phyloP scores from a whole-genome alignment of 78 protist species.

The Pelomyxa schiedti region DNA sequence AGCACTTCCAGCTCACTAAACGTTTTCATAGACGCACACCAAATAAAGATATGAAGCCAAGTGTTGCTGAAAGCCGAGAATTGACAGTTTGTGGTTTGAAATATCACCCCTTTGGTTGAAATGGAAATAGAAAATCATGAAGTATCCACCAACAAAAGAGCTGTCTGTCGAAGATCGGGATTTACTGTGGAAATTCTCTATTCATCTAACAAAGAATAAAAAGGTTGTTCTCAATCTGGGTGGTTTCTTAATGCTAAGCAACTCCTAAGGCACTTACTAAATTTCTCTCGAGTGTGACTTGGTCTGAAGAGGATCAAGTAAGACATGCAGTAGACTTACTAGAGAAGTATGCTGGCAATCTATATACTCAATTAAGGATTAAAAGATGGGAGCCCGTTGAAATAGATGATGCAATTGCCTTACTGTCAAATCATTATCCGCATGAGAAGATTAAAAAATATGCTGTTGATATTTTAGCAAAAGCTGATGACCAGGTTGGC shows the following conservation, averaged over 20 bases:
- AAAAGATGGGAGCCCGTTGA: slow-evolving; percentile 38
- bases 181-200: slow-evolving; percentile 65
- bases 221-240: too few relatives aligned
- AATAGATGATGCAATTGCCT: slow-evolving; percentile 68
- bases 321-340: slow-evolving; percentile 41
- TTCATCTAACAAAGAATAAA: slow-evolving; percentile 55
- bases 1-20: too few relatives aligned
- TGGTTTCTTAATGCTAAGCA: not conserved
- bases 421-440: slow-evolving; percentile 44
- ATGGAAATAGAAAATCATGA: not conserved
- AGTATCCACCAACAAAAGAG: not conserved
- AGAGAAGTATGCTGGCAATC: slow-evolving; percentile 16
- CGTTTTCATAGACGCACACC: too few relatives aligned
- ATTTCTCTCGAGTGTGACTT: slow-evolving; percentile 79
- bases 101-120: too few relatives aligned
- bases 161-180: not conserved
- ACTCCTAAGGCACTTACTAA: slow-evolving; percentile 79
- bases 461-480: slow-evolving; percentile 60
- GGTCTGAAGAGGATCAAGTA: slow-evolving; percentile 63
- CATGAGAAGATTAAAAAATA: slow-evolving; percentile 55
- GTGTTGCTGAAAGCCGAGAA: too few relatives aligned
- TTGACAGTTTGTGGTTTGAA: too few relatives aligned
- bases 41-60: too few relatives aligned
- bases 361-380: not conserved
- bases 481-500: slow-evolving; percentile 27